Evolutionary conservation across 768 basidiomycete species (phyloP).

Genomic region (Grammothele lineata): DNA sequence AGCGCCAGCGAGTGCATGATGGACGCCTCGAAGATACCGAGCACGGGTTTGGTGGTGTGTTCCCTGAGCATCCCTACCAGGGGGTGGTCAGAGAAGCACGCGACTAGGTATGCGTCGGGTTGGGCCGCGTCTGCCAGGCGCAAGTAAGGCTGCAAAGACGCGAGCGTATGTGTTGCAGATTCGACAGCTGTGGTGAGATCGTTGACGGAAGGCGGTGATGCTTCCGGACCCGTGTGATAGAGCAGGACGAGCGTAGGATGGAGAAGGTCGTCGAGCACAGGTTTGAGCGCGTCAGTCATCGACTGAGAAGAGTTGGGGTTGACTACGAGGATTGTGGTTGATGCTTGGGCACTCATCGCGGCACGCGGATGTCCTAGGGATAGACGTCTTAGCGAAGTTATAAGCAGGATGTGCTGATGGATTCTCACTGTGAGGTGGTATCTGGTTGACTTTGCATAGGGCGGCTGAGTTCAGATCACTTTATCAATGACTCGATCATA

Average conservation of each 20-base stretch:
- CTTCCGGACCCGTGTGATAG: constrained; percentile 18
- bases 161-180: constrained; percentile 14
- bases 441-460: no score
- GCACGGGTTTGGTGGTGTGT: constrained; percentile 17
- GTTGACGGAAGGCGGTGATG: constrained; percentile 20
- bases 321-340: constrained; percentile 24
- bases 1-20: constrained; percentile 24
- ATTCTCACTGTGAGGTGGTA: no score
- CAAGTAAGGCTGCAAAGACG: constrained; percentile 1
- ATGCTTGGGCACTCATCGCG: background rate
- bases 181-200: constrained; percentile 15
- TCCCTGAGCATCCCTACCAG: constrained; percentile 24
- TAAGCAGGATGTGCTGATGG: no score
- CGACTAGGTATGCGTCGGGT: constrained; percentile 23
- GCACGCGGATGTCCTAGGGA: no score
- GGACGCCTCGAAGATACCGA: constrained; percentile 35
- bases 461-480: no score
- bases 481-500: no score
- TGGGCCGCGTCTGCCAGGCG: constrained; percentile 1
- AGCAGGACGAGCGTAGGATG: constrained; percentile 6
- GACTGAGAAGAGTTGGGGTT: constrained; percentile 32
- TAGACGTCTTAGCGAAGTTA: no score
- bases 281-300: constrained; percentile 26
- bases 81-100: constrained; percentile 33
- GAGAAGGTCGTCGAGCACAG: constrained; percentile 14